These are phyloP conservation scores for Paxillus ammoniavirescens DNA, from an alignment of 768 basidiomycete genomes.

Conservation along the genomic window DNA sequence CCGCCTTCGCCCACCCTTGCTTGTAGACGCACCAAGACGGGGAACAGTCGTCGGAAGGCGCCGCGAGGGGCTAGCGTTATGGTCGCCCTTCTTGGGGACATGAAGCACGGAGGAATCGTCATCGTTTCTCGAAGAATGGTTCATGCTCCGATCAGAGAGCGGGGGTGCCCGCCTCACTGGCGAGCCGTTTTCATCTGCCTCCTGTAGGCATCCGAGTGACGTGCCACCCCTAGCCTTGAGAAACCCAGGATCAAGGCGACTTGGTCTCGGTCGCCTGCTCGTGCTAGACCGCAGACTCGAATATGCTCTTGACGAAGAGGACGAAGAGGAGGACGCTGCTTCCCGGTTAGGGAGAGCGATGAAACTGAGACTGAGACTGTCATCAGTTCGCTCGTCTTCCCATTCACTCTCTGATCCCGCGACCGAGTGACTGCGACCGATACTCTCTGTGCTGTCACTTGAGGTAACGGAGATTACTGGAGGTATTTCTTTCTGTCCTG, in stretches of 20 bases:
- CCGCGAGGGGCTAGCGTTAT: constrained; percentile 43
- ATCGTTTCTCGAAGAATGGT: constrained; percentile 36
- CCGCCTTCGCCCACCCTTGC: constrained; percentile 50
- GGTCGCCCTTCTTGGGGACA: constrained; percentile 36
- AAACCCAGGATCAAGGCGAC: constrained; percentile 69
- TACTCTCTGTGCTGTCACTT: constrained; percentile 35
- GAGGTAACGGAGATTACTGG: constrained; percentile 29
- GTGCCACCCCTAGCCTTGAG: constrained; percentile 51
- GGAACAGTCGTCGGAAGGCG: constrained; percentile 50
- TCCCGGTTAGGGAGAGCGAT: constrained; percentile 25
- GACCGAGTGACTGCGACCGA: constrained; percentile 39
- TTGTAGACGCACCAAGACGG: constrained; percentile 30
- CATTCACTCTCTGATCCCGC: constrained; percentile 82
- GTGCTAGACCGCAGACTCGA: constrained; percentile 13
- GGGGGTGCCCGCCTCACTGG: constrained; percentile 34
- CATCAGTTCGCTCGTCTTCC: constrained; percentile 88
- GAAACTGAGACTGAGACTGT: constrained; percentile 62
- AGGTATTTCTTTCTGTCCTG: constrained; percentile 31
- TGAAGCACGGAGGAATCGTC: constrained; percentile 20
- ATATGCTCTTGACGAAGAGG: constrained; percentile 34
- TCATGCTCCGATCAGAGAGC: constrained; percentile 69
- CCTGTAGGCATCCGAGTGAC: constrained; percentile 61
- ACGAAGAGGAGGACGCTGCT: constrained; percentile 28
- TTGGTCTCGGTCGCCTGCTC: constrained; percentile 55
- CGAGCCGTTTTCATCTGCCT: constrained; percentile 64